phyloP scores from a whole-genome alignment of 345 rosid species.

The Gossypium anomalum region DNA sequence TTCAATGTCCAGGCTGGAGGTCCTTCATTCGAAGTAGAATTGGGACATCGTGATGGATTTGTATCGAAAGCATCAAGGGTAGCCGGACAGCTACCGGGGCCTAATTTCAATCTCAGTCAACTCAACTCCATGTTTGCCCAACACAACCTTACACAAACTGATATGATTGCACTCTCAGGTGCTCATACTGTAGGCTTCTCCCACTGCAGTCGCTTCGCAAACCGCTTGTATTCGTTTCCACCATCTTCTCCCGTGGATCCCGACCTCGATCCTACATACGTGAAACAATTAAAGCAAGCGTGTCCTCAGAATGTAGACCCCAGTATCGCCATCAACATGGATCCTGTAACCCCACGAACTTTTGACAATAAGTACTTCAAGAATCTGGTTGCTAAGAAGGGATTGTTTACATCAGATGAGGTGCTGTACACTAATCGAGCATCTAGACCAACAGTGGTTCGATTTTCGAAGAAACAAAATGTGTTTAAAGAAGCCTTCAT shows the following conservation, averaged over 20 bases:
- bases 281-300: constrained; percentile 41
- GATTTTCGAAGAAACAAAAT: constrained; percentile 46
- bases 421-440: constrained; percentile 44
- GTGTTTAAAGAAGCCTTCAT: constrained; percentile 54
- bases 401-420: constrained; percentile 68
- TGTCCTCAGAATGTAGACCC: constrained; percentile 59
- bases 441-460: constrained; percentile 44
- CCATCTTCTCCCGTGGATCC: constrained; percentile 52
- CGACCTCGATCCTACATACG: constrained; percentile 48
- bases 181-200: constrained; percentile 77
- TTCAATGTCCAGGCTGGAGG: constrained; percentile 34
- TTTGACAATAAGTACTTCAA: constrained; percentile 74
- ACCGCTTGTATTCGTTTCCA: constrained; percentile 62
- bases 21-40: constrained; percentile 56
- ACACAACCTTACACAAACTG: constrained; percentile 30
- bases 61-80: constrained; percentile 56
- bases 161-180: constrained; percentile 40
- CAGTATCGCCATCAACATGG: constrained; percentile 42
- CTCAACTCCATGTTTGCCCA: constrained; percentile 50
- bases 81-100: constrained; percentile 59
- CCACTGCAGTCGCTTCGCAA: constrained; percentile 60
- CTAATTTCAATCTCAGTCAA: constrained; percentile 38
- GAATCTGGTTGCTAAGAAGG: constrained; percentile 62
- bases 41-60: constrained; percentile 76
- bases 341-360: constrained; percentile 38